Percentiles rank a stretch among this genome's conserved stretches.
Evolutionary conservation across 192 early-diverging fungal species (phyloP).

Genomic region (Backusella mclennaniae): DNA sequence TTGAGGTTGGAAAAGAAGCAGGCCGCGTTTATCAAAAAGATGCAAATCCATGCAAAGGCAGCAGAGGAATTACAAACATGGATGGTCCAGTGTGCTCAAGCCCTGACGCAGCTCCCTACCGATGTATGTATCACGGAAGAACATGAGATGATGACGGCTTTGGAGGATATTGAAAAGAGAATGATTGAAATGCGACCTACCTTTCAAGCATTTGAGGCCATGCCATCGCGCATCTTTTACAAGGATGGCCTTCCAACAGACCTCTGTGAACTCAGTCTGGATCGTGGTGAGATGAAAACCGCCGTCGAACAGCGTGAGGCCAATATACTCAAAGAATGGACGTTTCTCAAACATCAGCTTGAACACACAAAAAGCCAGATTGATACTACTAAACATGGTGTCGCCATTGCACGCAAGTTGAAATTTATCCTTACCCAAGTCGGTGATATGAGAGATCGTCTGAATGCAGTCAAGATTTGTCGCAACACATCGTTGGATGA

Average conservation of each 20-base stretch:
- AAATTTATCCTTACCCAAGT: slow-evolving; percentile 30
- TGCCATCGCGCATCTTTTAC: slow-evolving; percentile 11
- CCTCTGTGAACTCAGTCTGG: neutral
- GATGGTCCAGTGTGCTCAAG: slow-evolving; percentile 21
- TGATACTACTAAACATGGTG: slow-evolving; percentile 7
- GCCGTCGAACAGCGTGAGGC: slow-evolving; percentile 21
- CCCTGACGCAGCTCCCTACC: slow-evolving; percentile 12
- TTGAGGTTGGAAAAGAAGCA: slow-evolving; percentile 26
- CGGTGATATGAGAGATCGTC: slow-evolving; percentile 20
- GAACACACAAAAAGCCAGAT: slow-evolving; percentile 11
- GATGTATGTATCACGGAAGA: slow-evolving; percentile 25
- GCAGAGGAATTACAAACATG: slow-evolving; percentile 21
- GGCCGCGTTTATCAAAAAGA: slow-evolving; percentile 15
- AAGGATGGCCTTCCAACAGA: neutral
- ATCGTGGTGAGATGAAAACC: slow-evolving; percentile 9
- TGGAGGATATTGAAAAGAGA: slow-evolving; percentile 20
- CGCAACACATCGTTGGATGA: neutral
- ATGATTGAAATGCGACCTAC: slow-evolving; percentile 24
- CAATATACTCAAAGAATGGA: slow-evolving; percentile 33
- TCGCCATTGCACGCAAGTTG: slow-evolving; percentile 18
- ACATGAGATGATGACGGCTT: slow-evolving; percentile 2
- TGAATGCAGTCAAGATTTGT: slow-evolving; percentile 3
- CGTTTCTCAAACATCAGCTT: slow-evolving; percentile 25
- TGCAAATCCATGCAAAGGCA: slow-evolving; percentile 29
- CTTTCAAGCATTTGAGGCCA: slow-evolving; percentile 15